phyloP scores from a whole-genome alignment of 192 early-diverging fungal species.

The Coemansia sp. region DNA sequence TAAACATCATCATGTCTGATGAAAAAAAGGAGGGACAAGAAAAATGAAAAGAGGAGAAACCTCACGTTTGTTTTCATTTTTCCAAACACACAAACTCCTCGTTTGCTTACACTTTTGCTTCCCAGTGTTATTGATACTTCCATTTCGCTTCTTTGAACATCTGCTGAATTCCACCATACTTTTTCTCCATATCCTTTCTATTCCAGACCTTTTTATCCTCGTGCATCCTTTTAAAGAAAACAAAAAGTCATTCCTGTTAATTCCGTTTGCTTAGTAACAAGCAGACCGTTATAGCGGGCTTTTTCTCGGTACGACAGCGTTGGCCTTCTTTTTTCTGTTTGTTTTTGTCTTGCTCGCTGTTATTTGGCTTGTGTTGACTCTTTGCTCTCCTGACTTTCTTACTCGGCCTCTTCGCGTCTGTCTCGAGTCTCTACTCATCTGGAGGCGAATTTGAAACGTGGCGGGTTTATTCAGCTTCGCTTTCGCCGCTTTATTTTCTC shows the following conservation, averaged over 20 bases:
- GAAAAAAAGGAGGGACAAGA: background rate
- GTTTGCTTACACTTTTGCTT: constrained; percentile 1
- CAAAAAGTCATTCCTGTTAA: too few relatives aligned
- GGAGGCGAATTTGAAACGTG: constrained; percentile 9
- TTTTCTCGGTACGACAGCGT: too few relatives aligned
- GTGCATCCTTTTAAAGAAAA: too few relatives aligned
- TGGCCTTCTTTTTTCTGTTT: too few relatives aligned
- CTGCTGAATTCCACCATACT: background rate
- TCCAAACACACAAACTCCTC: background rate
- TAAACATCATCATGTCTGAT: background rate
- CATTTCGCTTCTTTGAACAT: constrained; percentile 1
- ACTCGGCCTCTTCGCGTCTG: too few relatives aligned
- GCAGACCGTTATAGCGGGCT: too few relatives aligned
- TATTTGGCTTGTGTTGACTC: too few relatives aligned
- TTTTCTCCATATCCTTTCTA: background rate
- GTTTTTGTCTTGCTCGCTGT: too few relatives aligned
- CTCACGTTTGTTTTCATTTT: background rate
- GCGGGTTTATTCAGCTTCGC: background rate
- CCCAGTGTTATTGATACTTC: background rate
- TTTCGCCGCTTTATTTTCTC: too few relatives aligned
- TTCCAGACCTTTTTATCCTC: too few relatives aligned
- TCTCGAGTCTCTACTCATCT: constrained; percentile 8
- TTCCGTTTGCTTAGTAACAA: too few relatives aligned
- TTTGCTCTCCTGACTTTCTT: too few relatives aligned
- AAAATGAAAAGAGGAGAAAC: background rate